phyloP scores from a whole-genome alignment of 2,329 filamentous ascomycete genomes.

The Beauveria rudraprayagi region DNA sequence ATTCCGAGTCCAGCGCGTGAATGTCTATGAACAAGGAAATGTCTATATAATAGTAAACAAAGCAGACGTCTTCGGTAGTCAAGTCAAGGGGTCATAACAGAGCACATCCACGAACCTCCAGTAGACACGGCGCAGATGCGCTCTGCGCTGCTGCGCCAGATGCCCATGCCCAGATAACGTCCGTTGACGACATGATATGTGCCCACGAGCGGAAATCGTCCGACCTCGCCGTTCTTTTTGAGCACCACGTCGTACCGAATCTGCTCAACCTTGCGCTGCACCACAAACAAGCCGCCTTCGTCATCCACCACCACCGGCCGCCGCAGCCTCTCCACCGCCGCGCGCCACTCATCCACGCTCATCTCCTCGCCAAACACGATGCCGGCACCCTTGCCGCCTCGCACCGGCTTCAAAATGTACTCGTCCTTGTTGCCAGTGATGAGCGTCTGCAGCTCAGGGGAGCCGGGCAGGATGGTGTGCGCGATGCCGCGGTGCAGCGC shows the following conservation, averaged over 20 bases:
- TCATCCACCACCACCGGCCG: background rate
- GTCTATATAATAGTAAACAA: background rate
- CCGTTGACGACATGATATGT: slow-evolving; percentile 26
- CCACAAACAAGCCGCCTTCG: slow-evolving; percentile 16
- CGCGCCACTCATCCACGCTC: background rate
- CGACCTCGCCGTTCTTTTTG: slow-evolving; percentile 17
- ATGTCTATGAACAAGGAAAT: background rate
- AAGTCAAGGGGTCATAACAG: slow-evolving; percentile 17
- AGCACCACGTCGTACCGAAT: slow-evolving; percentile 26
- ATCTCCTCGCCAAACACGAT: slow-evolving; percentile 33
- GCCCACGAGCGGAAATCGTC: slow-evolving; percentile 24
- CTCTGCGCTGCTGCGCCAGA: slow-evolving; percentile 23
- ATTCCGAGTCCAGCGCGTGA: background rate
- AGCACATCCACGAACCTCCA: slow-evolving; percentile 27
- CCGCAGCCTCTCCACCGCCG: slow-evolving; percentile 16
- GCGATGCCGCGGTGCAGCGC: slow-evolving; percentile 21
- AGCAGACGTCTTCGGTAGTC: background rate
- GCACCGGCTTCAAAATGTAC: slow-evolving; percentile 31
- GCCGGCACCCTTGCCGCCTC: slow-evolving; percentile 30
- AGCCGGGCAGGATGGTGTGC: slow-evolving; percentile 27
- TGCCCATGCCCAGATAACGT: slow-evolving; percentile 22
- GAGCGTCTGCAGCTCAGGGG: slow-evolving; percentile 18
- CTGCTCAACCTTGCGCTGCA: slow-evolving; percentile 25
- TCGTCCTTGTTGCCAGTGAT: slow-evolving; percentile 15
- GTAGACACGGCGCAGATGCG: slow-evolving; percentile 25